A percentile compares a stretch with the other conserved stretches of the same genome.
These are phyloP conservation scores for Wickerhamomyces rabaulensis DNA, from an alignment of 805 yeast genomes.

Conservation along the genomic window DNA sequence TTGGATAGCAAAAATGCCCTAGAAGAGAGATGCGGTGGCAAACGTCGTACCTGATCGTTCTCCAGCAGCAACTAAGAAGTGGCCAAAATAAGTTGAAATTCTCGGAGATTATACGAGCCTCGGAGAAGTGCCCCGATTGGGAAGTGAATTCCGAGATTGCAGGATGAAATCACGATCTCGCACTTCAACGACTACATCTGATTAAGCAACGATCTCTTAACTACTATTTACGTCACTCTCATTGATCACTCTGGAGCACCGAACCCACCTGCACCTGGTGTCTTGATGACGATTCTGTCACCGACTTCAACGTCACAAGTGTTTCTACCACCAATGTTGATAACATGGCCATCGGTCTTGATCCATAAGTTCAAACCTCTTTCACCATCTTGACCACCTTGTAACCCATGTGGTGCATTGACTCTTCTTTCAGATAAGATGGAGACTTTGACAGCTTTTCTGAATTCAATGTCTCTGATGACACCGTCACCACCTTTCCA, in stretches of 20 bases:
- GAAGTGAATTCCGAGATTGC: neutral
- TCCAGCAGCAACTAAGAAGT: too few relatives aligned
- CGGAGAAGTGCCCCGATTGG: neutral
- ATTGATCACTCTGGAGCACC: conserved; percentile 32
- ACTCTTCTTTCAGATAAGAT: conserved; percentile 84
- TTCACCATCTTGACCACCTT: conserved; percentile 74
- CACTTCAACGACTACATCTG: too few relatives aligned
- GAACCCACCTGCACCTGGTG: conserved; percentile 89
- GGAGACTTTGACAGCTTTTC: conserved; percentile 66
- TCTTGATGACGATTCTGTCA: conserved; percentile 59
- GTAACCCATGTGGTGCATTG: conserved; percentile 77
- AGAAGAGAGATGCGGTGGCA: too few relatives aligned
- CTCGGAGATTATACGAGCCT: too few relatives aligned
- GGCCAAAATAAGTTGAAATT: too few relatives aligned
- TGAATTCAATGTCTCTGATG: conserved; percentile 77
- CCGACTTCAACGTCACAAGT: conserved; percentile 53
- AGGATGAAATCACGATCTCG: neutral
- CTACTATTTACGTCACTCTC: neutral
- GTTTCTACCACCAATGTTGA: conserved; percentile 68
- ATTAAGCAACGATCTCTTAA: neutral
- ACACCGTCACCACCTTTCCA: conserved; percentile 84
- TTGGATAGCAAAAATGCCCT: too few relatives aligned
- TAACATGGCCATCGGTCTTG: conserved; percentile 28
- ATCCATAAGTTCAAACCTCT: conserved; percentile 65
- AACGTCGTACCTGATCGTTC: too few relatives aligned